These are phyloP conservation scores for Alternaria burnsii DNA, from an alignment of 2,329 filamentous ascomycete genomes.

Conservation along the genomic window DNA sequence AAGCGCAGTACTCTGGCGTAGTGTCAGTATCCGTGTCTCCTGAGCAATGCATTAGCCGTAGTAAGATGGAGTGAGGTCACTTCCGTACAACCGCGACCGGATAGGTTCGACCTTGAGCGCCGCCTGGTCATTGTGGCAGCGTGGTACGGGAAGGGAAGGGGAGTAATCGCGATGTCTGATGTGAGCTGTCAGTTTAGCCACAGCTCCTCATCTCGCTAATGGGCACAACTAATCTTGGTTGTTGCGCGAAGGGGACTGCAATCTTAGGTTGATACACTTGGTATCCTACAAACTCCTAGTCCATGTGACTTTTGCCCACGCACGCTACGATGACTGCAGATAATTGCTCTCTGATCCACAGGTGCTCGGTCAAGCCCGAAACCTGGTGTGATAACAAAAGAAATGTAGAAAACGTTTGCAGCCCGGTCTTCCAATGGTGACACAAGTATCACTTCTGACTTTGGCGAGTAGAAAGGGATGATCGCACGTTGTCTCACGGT, in stretches of 20 bases:
- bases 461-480: not conserved
- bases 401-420: not conserved
- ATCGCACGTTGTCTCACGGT: conserved; percentile 1
- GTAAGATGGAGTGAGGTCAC: conserved; percentile 21
- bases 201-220: conserved; percentile 23
- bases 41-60: conserved; percentile 27
- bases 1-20: conserved; percentile 7
- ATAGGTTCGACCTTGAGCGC: conserved; percentile 18
- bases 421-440: not conserved
- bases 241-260: conserved; percentile 10
- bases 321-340: not conserved
- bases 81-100: conserved; percentile 20
- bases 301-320: not conserved
- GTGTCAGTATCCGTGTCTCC: conserved; percentile 16
- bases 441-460: not conserved
- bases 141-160: conserved; percentile 2
- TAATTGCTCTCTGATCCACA: not conserved
- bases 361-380: not conserved
- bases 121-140: conserved; percentile 20
- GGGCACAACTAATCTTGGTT: conserved; percentile 20
- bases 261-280: conserved; percentile 9
- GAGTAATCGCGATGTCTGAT: conserved; percentile 13
- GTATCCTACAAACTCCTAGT: conserved; percentile 4
- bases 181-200: conserved; percentile 19
- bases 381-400: not conserved